Conservation (phyloP, 2,329 filamentous ascomycete species). For the Laburnicola sp. region DNA sequence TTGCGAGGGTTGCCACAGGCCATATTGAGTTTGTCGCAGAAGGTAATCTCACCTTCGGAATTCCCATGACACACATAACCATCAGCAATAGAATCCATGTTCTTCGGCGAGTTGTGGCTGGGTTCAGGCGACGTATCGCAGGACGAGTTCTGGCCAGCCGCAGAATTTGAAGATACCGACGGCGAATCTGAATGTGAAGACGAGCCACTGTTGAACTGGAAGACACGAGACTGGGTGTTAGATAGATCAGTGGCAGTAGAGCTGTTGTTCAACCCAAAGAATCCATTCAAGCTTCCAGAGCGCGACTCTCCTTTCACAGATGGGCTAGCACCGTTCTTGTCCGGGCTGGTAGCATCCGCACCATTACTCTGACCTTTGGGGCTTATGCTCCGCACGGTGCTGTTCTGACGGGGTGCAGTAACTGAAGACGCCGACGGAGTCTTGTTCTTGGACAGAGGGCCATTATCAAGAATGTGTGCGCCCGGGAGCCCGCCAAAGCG, state of each 20-base stretch:
- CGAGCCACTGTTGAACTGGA: conserved; percentile 55
- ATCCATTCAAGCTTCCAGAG: conserved; percentile 36
- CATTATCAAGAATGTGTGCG: conserved; percentile 56
- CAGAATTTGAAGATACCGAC: conserved; percentile 56
- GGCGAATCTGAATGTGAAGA: conserved; percentile 55
- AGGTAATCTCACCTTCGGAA: conserved; percentile 56
- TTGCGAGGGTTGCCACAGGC: conserved; percentile 59
- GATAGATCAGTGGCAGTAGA: conserved; percentile 48
- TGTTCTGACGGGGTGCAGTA: conserved; percentile 37
- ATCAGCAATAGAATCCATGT: conserved; percentile 57
- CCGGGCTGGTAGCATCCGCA: conserved; percentile 32
- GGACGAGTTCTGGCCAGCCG: conserved; percentile 57
- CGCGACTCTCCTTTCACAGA: conserved; percentile 45
- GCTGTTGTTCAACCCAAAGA: conserved; percentile 27
- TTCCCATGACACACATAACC: conserved; percentile 53
- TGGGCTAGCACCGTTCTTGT: conserved; percentile 34
- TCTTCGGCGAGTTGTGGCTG: conserved; percentile 72
- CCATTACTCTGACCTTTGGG: conserved; percentile 37
- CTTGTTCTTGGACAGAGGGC: conserved; percentile 44
- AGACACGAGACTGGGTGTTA: conserved; percentile 49
- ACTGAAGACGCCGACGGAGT: conserved; percentile 26
- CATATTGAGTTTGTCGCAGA: conserved; percentile 61
- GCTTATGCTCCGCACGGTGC: conserved; percentile 41
- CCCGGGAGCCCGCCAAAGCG: conserved; percentile 78
- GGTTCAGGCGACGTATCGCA: conserved; percentile 81